A percentile compares a stretch with the other conserved stretches of the same genome.
Conservation (phyloP, 306 rosid species). For the Arachis stenosperma region DNA sequence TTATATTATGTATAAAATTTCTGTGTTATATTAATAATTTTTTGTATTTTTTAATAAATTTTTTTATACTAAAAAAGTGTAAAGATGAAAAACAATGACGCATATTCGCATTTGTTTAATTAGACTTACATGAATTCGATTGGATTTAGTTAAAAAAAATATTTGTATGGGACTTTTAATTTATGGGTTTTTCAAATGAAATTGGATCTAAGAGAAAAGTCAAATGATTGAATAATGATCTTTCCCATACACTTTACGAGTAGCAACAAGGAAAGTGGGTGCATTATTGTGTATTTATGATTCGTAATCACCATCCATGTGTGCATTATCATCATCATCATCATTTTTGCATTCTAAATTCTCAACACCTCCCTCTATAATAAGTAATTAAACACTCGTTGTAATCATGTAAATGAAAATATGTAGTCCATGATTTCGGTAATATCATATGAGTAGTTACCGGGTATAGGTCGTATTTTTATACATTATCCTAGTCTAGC, state of each 20-base stretch:
- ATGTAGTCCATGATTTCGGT: conserved; percentile 15
- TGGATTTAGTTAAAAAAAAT: too few species aligned
- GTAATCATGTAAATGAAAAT: not conserved
- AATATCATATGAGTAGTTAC: not conserved
- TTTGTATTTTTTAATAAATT: too few species aligned
- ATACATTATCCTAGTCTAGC: too few species aligned
- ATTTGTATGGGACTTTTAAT: too few species aligned
- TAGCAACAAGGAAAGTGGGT: too few species aligned
- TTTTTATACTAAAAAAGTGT: too few species aligned
- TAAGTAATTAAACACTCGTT: conserved; percentile 3
- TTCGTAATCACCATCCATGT: not conserved
- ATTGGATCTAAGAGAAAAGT: not conserved
- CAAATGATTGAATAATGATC: not conserved
- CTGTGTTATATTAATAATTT: too few species aligned
- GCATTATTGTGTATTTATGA: not conserved
- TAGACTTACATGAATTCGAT: too few species aligned
- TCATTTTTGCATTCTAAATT: conserved; percentile 16
- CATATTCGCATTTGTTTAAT: too few species aligned
- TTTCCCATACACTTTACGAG: not conserved
- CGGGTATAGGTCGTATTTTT: not conserved
- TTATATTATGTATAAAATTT: too few species aligned
- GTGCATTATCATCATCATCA: not conserved
- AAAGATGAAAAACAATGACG: too few species aligned
- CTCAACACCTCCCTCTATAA: conserved; percentile 11
- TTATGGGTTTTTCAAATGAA: too few species aligned